These are phyloP conservation scores for Fraxinus sp. DNA, from an alignment of 305 asterid species.

Conservation along the genomic window DNA sequence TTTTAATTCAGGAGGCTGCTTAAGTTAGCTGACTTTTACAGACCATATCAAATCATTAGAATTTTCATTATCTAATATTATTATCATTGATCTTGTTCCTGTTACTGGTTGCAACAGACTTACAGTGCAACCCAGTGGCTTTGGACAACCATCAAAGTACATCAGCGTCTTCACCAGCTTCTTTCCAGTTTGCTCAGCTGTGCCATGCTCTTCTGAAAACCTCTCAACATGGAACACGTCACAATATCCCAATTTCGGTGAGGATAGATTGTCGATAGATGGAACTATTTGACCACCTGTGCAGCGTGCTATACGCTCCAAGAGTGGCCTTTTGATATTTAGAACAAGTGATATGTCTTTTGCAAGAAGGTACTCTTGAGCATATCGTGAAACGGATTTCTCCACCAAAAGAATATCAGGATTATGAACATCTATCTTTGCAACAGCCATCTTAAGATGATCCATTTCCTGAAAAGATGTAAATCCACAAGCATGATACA, in stretches of 20 bases:
- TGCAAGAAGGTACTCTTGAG: conserved; percentile 93
- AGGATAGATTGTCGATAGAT: conserved; percentile 78
- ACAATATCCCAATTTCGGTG: conserved; percentile 79
- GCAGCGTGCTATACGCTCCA: conserved; percentile 95
- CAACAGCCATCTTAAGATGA: conserved; percentile 99
- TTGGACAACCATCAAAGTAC: conserved; percentile 97
- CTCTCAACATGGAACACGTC: conserved; percentile 78
- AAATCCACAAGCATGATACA: conserved; percentile 25
- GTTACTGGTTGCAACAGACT: conserved; percentile 32
- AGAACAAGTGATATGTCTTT: conserved; percentile 92
- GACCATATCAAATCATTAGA: conserved; percentile 19
- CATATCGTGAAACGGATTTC: conserved; percentile 95
- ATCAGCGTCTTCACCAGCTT: conserved; percentile 79
- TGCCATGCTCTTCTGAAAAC: conserved; percentile 70
- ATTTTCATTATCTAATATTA: conserved; percentile 6
- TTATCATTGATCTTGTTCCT: neutral
- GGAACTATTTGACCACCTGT: conserved; percentile 91
- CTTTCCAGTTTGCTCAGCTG: conserved; percentile 71
- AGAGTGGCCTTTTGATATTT: conserved; percentile 80
- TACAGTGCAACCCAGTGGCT: conserved; percentile 96
- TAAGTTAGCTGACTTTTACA: neutral
- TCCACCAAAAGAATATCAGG: conserved; percentile 96
- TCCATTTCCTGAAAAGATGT: conserved; percentile 79
- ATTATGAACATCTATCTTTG: conserved; percentile 80
- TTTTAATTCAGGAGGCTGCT: conserved; percentile 5